A percentile compares a stretch with the other conserved stretches of the same genome.
phyloP scores from a whole-genome alignment of 1,284 basidiomycete genomes.

The Rhizoctonia solani region DNA sequence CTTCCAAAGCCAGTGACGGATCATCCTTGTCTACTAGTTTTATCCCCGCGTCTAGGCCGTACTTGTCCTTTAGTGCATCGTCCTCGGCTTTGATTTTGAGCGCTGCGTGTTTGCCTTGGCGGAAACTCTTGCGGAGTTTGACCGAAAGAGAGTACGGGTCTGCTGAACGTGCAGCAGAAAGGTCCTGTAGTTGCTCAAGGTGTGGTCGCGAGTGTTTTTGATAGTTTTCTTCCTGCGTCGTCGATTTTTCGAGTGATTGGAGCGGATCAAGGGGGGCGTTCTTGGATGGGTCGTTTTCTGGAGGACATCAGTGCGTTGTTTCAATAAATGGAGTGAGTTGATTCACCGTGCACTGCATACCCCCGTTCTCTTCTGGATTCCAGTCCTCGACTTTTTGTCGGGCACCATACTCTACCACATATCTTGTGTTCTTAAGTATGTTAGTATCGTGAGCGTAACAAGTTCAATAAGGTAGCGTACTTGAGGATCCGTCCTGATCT shows the following conservation, averaged over 20 bases:
- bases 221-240: conserved; percentile 71
- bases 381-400: conserved; percentile 91
- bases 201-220: conserved; percentile 74
- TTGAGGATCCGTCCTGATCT: conserved; percentile 97
- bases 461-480: conserved; percentile 50
- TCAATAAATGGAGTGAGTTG: conserved; percentile 1
- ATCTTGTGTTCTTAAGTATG: conserved; percentile 78
- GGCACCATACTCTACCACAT: conserved; percentile 90
- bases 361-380: conserved; percentile 95
- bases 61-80: conserved; percentile 67
- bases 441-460: neutral
- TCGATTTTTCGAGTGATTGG: conserved; percentile 84
- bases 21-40: conserved; percentile 61
- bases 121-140: conserved; percentile 76
- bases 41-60: conserved; percentile 70
- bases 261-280: conserved; percentile 74
- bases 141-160: conserved; percentile 85
- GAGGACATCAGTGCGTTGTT: conserved; percentile 5
- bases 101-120: conserved; percentile 81
- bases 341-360: conserved; percentile 80
- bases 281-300: conserved; percentile 73
- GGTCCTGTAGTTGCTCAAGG: conserved; percentile 73
- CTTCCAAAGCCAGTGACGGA: conserved; percentile 57
- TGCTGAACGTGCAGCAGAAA: conserved; percentile 71
- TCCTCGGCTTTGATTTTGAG: conserved; percentile 67